Base-by-base conservation (phyloP, 1,139 yeast genomes). In the Geotrichum aggregatum region DNA sequence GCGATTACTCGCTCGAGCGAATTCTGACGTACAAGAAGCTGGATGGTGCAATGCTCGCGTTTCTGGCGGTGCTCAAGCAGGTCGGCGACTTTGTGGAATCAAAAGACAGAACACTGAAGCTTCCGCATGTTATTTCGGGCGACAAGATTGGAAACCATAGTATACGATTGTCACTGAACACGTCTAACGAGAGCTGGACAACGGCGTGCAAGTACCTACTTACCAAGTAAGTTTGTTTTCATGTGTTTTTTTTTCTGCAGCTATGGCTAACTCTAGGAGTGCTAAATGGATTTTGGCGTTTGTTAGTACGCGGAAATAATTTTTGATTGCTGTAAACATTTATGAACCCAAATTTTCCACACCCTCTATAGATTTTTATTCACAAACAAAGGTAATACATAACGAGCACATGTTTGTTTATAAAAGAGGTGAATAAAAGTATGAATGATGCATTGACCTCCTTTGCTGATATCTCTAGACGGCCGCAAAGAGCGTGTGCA, bases 181-280 rank as follows among this genome's bases (percentile, higher is more conserved):
- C 77, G 1, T 77, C 83, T 0, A 84, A 84, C 63, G 80, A 82
- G 43, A 88, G 85, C 57, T 92, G 98, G 98, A 88, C 97, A 0
- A 79, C 82, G 34, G 91, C 96, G 1, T 91, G 96, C 69, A 84
- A 86, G 63, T 84, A 82, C 62, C 73, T 91, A 16, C 71, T 92
- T 48, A 87, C 94, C 1, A 80, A 91, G 54, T 52, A 36, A 47
- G 54, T 48, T n/a, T n/a, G 13, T 11, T 44, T 33, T 16, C 8
- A 24, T 33, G n/a, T 41, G 13, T 10, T 43, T 6, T 18, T 24
- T 18, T 28, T 45, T 40, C 31, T 31, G 35, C 33, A 39, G 50
- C 18, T 11, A 21, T 24, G n/a, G 24, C 36, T 19, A 21, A 24
- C 30, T 31, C 8, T 19, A 21, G 22, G 19, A 52, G 54, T 53